Conservation (phyloP, 371 early-diverging fungal species). For the Mortierella sp. region DNA sequence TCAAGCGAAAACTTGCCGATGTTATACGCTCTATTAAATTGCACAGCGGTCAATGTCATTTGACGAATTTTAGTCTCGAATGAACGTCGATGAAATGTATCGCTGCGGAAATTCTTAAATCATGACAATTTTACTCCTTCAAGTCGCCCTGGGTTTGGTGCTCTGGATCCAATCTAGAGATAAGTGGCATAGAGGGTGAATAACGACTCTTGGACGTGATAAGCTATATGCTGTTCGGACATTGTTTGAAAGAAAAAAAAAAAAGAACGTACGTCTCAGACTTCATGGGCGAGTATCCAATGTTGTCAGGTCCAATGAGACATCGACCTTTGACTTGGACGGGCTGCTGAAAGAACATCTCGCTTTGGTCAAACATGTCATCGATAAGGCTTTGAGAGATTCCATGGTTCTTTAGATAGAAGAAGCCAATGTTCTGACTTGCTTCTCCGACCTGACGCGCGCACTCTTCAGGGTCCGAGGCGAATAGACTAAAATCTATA, state of each 20-base stretch:
- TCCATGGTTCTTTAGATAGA: slow-evolving; percentile 72
- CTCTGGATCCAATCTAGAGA: slow-evolving; percentile 67
- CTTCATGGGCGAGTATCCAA: slow-evolving; percentile 47
- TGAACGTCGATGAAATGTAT: neutral
- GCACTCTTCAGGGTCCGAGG: slow-evolving; percentile 53
- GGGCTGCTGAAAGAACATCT: slow-evolving; percentile 24
- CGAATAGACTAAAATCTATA: slow-evolving; percentile 64
- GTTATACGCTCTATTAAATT: slow-evolving; percentile 66
- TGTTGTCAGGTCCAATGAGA: slow-evolving; percentile 27
- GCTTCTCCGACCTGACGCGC: slow-evolving; percentile 64
- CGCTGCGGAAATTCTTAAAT: neutral
- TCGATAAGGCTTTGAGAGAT: slow-evolving; percentile 62
- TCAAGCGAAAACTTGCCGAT: slow-evolving; percentile 63
- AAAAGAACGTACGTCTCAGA: slow-evolving; percentile 58
- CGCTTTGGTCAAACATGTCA: slow-evolving; percentile 65
- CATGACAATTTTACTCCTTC: slow-evolving; percentile 65
- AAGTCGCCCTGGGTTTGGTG: slow-evolving; percentile 69
- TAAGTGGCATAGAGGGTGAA: neutral
- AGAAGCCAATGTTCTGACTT: slow-evolving; percentile 71
- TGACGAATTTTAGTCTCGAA: neutral
- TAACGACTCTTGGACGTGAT: neutral
- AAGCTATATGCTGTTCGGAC: neutral
- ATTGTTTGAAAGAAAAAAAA: neutral
- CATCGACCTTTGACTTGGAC: slow-evolving; percentile 24
- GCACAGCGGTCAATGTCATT: neutral